Evolutionary conservation across 345 rosid genomes (phyloP).

Genomic region (Kandelia obovata): DNA sequence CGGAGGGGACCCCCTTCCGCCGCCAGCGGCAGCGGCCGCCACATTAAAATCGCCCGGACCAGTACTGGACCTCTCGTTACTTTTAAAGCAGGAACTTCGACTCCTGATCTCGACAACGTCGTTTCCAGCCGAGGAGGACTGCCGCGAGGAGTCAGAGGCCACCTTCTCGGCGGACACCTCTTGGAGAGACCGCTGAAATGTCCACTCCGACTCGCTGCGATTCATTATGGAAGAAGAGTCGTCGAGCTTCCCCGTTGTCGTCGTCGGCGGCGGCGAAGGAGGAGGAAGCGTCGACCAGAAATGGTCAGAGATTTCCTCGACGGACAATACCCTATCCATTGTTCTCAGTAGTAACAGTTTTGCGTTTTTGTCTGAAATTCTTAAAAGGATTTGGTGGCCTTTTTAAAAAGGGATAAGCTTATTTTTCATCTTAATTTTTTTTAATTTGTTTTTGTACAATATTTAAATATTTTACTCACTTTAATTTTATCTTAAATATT

Average conservation of each 20-base stretch:
- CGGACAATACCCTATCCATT: slow-evolving; percentile 23
- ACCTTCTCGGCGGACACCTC: slow-evolving; percentile 15
- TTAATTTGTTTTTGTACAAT: not conserved
- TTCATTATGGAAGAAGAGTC: slow-evolving; percentile 17
- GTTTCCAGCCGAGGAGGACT: slow-evolving; percentile 13
- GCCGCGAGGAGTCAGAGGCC: not conserved
- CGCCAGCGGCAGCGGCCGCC: not conserved
- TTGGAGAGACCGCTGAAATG: slow-evolving; percentile 24
- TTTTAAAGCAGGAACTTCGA: not conserved
- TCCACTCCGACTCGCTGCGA: slow-evolving; percentile 32
- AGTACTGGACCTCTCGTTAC: not conserved
- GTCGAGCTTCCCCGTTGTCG: not conserved
- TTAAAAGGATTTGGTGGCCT: not conserved
- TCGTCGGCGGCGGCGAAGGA: not conserved
- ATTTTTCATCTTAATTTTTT: not conserved
- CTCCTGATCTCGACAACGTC: slow-evolving; percentile 13
- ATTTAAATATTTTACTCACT: too few relatives aligned
- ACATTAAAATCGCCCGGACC: not conserved
- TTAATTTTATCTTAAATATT: too few relatives aligned
- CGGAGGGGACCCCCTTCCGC: not conserved
- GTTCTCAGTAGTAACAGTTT: not conserved
- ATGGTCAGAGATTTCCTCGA: slow-evolving; percentile 16
- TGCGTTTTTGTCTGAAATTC: not conserved
- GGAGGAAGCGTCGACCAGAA: slow-evolving; percentile 16
- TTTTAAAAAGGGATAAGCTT: too few relatives aligned